phyloP scores from a whole-genome alignment of 371 early-diverging fungal genomes.

The Mortierella sp. region DNA sequence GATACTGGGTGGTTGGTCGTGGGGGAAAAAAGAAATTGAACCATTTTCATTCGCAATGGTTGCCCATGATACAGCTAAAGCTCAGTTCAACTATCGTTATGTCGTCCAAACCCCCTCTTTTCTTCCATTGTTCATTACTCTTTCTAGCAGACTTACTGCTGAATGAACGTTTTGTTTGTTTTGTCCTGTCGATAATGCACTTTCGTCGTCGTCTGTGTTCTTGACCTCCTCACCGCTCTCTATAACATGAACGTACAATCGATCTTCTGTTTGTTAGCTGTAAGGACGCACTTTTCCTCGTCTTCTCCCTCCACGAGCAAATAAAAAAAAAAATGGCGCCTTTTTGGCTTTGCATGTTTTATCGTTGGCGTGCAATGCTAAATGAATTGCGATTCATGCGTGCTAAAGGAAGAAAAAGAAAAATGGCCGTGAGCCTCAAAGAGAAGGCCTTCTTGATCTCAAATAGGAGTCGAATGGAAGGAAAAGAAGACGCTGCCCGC shows the following conservation, averaged over 20 bases:
- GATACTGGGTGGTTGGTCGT: no score
- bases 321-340: conserved; percentile 4
- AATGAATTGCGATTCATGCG: conserved; percentile 13
- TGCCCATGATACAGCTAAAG: background rate
- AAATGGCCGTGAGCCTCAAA: background rate
- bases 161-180: background rate
- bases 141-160: background rate
- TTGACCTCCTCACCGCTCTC: conserved; percentile 3
- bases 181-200: background rate
- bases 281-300: background rate
- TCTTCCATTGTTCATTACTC: background rate
- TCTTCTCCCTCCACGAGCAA: background rate
- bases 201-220: background rate
- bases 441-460: background rate
- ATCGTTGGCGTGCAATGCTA: background rate
- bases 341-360: background rate
- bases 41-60: background rate
- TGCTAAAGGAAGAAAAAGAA: background rate
- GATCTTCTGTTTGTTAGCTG: background rate
- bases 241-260: background rate
- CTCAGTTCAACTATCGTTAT: no score
- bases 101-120: background rate
- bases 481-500: background rate
- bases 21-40: background rate
- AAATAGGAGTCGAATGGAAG: background rate